Base-by-base conservation (phyloP, 768 basidiomycete genomes). In the Boletus reticuloceps region DNA sequence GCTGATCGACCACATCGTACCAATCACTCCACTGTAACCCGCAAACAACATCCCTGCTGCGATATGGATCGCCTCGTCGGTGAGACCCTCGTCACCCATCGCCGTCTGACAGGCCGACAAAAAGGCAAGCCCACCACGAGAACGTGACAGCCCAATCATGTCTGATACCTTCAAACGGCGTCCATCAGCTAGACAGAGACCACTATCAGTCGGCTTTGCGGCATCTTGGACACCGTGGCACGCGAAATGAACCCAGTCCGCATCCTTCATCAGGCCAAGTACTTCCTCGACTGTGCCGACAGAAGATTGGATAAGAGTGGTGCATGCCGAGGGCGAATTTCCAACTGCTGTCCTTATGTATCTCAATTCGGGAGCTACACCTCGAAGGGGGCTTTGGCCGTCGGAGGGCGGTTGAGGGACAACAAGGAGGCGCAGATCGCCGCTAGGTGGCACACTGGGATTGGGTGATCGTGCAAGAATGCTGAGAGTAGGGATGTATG, bases 41-140 rank as follows among this genome's bases (percentile, higher is more conserved):
- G 63, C 65, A 32, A 66, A 55, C 45, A 75, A 56, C 72, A 79
- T 74, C 5, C 73, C 50, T 1, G 50, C 47, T 14, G 47, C 47
- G 11, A 49, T 39, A 29, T 49, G 47, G 9, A 49, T 38, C 2
- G 47, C 47, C 37, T 39, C 47, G 10, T 49, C 47, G 1, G 25
- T 27, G 7, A 39, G 38, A 19, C 6, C 16, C 38, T 39, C 38
- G 17, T 39, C 38, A 19, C 38, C 38, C 38, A 39, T 39, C 17
- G 38, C 38, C 16, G 38, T 39, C 38, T 39, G 38, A 39, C 38
- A 20, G 6, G 38, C 38, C 8, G 43, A 44, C 3, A 44, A 17
- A 31, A 44, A 44, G 17, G 43, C 43, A 6, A 44, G 43, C 22
- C 43, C 43, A 44, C 43, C 27, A n/a, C 17, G 27, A 11, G 27